Evolutionary conservation across 805 yeast species (phyloP).

Genomic region (Kurtzmaniella fragi): DNA sequence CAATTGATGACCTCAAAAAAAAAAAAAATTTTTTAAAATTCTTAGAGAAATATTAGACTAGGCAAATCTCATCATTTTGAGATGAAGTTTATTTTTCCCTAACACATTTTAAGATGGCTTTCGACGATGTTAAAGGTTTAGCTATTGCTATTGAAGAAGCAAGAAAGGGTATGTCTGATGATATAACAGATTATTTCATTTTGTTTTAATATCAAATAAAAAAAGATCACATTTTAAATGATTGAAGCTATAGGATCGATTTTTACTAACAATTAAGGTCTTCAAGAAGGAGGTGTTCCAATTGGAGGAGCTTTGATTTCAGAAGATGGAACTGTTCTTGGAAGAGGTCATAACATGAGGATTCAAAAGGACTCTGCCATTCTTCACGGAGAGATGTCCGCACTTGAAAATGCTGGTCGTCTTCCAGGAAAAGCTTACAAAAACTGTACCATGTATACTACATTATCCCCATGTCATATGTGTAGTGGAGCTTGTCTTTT

Average conservation of each 20-base stretch:
- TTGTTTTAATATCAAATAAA: too few relatives aligned
- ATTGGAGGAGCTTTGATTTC: conserved; percentile 74
- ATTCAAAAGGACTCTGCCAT: conserved; percentile 81
- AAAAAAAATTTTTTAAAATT: too few relatives aligned
- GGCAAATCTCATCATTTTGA: too few relatives aligned
- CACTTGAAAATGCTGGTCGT: conserved; percentile 89
- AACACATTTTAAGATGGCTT: conserved; percentile 29
- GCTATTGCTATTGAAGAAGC: conserved; percentile 73
- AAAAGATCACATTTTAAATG: neutral
- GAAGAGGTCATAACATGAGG: conserved; percentile 87
- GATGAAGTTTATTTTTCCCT: neutral
- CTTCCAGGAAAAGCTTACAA: conserved; percentile 74
- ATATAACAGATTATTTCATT: too few relatives aligned
- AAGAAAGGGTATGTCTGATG: conserved; percentile 37
- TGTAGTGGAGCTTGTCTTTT: conserved; percentile 89
- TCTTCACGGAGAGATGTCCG: conserved; percentile 87
- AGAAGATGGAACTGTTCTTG: conserved; percentile 75
- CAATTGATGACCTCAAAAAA: too few relatives aligned
- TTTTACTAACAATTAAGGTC: conserved; percentile 36
- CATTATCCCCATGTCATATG: conserved; percentile 92
- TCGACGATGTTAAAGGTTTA: conserved; percentile 65
- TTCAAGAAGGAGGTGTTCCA: conserved; percentile 86
- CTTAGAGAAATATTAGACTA: too few relatives aligned
- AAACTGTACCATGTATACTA: conserved; percentile 85
- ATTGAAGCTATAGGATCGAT: neutral